A percentile compares a stretch with the other conserved stretches of the same genome.
These are phyloP conservation scores for Pterocarpus santalinus DNA, from an alignment of 306 rosid species.

Conservation along the genomic window DNA sequence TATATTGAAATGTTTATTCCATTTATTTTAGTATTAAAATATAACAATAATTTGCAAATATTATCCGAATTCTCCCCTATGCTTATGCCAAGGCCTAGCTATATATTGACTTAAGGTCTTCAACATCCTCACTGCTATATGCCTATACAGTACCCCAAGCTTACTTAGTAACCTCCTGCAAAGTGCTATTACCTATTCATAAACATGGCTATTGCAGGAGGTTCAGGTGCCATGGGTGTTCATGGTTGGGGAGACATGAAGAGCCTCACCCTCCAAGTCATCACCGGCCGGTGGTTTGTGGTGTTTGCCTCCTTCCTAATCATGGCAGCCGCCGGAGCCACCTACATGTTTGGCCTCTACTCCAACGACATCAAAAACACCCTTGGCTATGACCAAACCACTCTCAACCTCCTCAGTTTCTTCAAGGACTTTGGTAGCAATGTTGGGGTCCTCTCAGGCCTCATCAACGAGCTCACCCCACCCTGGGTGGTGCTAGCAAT, in stretches of 20 bases:
- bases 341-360: conserved; percentile 85
- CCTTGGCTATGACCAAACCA: conserved; percentile 83
- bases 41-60: not conserved
- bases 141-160: not conserved
- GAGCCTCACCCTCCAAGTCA: conserved; percentile 53
- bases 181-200: not conserved
- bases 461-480: conserved; percentile 80
- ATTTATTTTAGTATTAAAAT: not conserved
- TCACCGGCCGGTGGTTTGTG: conserved; percentile 81
- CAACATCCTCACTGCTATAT: not conserved
- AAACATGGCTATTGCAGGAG: conserved; percentile 28
- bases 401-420: conserved; percentile 80
- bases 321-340: conserved; percentile 86
- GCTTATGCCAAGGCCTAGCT: not conserved
- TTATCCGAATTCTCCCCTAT: too few species aligned
- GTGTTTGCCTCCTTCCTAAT: conserved; percentile 74
- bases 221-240: conserved; percentile 10
- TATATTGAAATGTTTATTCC: too few species aligned
- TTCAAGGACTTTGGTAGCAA: conserved; percentile 88
- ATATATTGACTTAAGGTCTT: not conserved
- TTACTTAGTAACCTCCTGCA: not conserved
- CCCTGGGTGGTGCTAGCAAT: conserved; percentile 67
- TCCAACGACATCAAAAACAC: conserved; percentile 62
- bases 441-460: conserved; percentile 76
- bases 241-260: conserved; percentile 51